Conservation (phyloP, 148 eudicot genomes). For the Chenopodium formosanum region DNA sequence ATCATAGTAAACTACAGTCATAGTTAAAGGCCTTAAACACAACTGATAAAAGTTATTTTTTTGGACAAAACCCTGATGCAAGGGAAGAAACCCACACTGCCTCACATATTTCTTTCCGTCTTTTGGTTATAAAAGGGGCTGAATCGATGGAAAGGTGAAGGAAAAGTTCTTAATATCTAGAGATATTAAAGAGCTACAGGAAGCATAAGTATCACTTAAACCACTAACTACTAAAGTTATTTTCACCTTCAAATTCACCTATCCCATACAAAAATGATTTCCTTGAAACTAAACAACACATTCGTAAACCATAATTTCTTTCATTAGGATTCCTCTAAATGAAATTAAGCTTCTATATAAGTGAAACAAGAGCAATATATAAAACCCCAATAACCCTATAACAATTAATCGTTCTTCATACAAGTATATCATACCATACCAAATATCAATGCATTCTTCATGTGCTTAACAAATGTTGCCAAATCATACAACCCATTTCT, state of each 20-base stretch:
- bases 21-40: background rate
- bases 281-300: background rate
- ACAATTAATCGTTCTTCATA: background rate
- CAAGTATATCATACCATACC: background rate
- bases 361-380: too few relatives aligned
- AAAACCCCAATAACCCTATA: background rate
- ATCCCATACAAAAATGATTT: background rate
- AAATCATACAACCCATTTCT: background rate
- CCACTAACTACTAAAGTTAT: background rate
- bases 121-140: background rate
- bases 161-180: background rate
- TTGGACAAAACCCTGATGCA: background rate
- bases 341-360: background rate
- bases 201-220: too few relatives aligned
- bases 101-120: background rate
- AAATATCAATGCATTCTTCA: background rate
- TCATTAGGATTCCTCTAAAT: background rate
- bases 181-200: background rate
- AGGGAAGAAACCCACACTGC: background rate
- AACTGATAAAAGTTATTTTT: background rate
- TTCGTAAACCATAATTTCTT: background rate
- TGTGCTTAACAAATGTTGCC: background rate
- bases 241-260: background rate
- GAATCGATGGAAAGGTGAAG: background rate
- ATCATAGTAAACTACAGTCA: background rate